Conservation (phyloP, 805 yeast species). For the Candida railenensis region DNA sequence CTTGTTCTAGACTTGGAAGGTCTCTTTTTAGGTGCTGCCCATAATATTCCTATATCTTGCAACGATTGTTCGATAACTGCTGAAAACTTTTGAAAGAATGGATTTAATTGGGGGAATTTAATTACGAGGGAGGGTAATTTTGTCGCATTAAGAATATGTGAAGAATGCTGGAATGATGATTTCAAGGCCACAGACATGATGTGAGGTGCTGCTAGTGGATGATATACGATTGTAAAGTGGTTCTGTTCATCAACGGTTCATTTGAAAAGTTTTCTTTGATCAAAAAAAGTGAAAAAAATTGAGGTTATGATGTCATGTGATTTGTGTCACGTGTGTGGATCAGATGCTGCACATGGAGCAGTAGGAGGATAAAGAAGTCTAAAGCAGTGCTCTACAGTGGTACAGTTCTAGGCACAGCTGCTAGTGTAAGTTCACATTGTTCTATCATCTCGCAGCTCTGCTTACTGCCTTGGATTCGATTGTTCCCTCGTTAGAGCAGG, state of each 20-base stretch:
- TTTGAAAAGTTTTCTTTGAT: neutral
- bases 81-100: neutral
- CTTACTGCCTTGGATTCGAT: too few species aligned
- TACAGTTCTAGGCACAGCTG: too few species aligned
- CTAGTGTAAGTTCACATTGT: too few species aligned
- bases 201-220: neutral
- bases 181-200: slow-evolving; percentile 26
- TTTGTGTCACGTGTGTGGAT: neutral
- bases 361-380: too few species aligned
- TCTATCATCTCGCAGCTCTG: too few species aligned
- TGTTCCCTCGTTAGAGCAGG: too few species aligned
- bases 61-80: neutral
- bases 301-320: neutral
- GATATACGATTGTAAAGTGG: too few species aligned
- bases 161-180: neutral
- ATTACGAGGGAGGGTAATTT: neutral
- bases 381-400: too few species aligned
- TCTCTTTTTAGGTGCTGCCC: slow-evolving; percentile 94
- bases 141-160: neutral
- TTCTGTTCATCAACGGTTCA: too few species aligned
- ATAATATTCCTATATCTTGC: slow-evolving; percentile 38
- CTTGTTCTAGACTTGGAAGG: slow-evolving; percentile 84
- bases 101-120: neutral
- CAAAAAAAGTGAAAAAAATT: neutral
- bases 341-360: too few species aligned